A percentile compares a stretch with the other conserved stretches of the same genome.
These are phyloP conservation scores for Penicillium argentinense DNA, from an alignment of 495 filamentous ascomycete genomes.

Conservation along the genomic window DNA sequence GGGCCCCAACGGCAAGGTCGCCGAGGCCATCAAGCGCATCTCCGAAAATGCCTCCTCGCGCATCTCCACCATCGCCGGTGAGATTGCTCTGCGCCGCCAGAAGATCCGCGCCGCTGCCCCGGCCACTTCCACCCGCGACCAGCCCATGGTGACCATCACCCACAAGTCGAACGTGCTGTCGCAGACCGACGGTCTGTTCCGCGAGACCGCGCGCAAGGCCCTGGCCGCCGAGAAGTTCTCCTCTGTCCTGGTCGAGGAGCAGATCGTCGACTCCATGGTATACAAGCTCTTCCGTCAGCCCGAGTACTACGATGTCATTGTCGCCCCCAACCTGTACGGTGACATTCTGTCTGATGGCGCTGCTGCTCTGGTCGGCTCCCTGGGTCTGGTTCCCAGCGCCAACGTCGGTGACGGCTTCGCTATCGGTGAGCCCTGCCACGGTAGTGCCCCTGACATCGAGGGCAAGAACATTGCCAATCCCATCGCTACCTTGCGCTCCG, in stretches of 20 bases:
- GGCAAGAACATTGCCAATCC: constrained; percentile 92
- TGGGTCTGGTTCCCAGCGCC: constrained; percentile 92
- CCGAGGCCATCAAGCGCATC: constrained; percentile 97
- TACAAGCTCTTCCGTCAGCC: constrained; percentile 99
- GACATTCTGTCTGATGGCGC: constrained; percentile 96
- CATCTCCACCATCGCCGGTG: constrained; percentile 90
- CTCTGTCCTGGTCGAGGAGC: constrained; percentile 78
- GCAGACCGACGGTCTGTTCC: constrained; percentile 96
- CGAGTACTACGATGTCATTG: constrained; percentile 92
- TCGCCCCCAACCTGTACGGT: constrained; percentile 96
- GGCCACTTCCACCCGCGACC: constrained; percentile 55
- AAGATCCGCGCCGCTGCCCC: constrained; percentile 61
- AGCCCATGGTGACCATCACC: constrained; percentile 88
- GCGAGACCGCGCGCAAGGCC: constrained; percentile 68
- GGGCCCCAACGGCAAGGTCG: constrained; percentile 73
- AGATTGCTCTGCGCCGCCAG: constrained; percentile 86
- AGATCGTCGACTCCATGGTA: constrained; percentile 98
- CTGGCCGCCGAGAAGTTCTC: constrained; percentile 64
- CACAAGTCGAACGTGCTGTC: constrained; percentile 98
- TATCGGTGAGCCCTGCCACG: constrained; percentile 98
- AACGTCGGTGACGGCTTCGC: constrained; percentile 95
- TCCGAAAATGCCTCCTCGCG: constrained; percentile 76
- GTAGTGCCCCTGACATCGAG: constrained; percentile 92
- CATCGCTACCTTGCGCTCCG: constrained; percentile 88
- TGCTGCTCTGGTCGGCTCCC: constrained; percentile 88